Evolutionary conservation across 2,329 filamentous ascomycete species (phyloP), one percentile per base, ranked within the genome.

Genomic region (Neonectria ditissima): DNA sequence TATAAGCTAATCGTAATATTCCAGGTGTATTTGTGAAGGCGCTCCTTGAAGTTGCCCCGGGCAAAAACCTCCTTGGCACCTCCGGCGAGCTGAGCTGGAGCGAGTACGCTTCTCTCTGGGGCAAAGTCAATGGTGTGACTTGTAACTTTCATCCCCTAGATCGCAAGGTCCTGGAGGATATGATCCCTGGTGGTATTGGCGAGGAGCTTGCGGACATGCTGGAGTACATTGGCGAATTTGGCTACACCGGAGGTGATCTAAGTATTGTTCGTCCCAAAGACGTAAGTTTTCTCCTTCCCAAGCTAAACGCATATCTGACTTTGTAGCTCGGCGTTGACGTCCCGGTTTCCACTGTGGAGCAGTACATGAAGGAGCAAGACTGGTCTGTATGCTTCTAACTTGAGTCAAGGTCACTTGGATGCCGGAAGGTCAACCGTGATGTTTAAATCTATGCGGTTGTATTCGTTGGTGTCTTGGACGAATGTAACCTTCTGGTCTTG

Each of bases 191-290:
- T 10, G 52, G 52, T 11, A 44, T 55, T 30, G 52, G 52, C 13
- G 39, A 55, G 26, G 52, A 55, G 11, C 52, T 55, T 5, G 52
- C 52, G 5, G 52, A 55, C 20, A 55, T 55, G 52, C 32, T 55
- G 5, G 52, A 44, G 41, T 55, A 55, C n/a, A 34, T 43, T n/a
- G 26, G 39, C 26, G 52, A 55, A 10, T 55, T 55, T 13, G 52
- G 52, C 5, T 55, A 55, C 14, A 24, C 43, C 5, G 52, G 52
- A 5, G n/a, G 20, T 9, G 45, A 48, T 13, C 45, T 26, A 9
- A 30, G 16, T 11, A 28, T 48, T 16, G 8, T 18, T 7, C 13
- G n/a, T 18, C 45, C 45, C 24, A 48, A 48, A 30, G 45, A 48
- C n/a, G 45, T 30, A 28, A 48, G 45, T 1, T 5, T 9, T 8